Percentiles rank a stretch among this genome's conserved stretches.
Evolutionary conservation across 1,284 basidiomycete genomes (phyloP).

Genomic region (Sutorius eximius): DNA sequence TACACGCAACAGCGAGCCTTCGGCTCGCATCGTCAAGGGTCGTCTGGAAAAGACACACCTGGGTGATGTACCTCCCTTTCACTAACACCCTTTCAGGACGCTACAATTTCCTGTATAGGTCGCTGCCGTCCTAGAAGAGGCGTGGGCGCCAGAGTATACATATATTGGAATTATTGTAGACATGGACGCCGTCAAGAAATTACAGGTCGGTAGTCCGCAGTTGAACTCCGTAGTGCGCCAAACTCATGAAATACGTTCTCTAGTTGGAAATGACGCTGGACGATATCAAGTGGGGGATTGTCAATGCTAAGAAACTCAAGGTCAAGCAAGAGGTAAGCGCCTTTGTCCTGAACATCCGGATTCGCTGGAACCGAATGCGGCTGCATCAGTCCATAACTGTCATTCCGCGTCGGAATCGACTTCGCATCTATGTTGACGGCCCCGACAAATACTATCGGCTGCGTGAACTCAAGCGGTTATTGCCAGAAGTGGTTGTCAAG

Average conservation of each 20-base stretch:
- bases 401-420: conserved; percentile 72
- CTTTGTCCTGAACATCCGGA: conserved; percentile 2
- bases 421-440: conserved; percentile 86
- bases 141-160: conserved; percentile 90
- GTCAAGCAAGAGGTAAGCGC: conserved; percentile 78
- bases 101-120: conserved; percentile 49
- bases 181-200: conserved; percentile 82
- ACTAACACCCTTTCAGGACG: background rate
- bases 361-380: background rate
- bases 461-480: conserved; percentile 78
- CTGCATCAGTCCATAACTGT: conserved; percentile 65
- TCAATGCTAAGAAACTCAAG: conserved; percentile 87
- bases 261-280: conserved; percentile 92
- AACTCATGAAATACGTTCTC: background rate
- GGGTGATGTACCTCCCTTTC: conserved; percentile 67
- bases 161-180: conserved; percentile 96
- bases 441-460: conserved; percentile 87
- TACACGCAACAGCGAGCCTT: conserved; percentile 79
- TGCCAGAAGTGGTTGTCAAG: conserved; percentile 89
- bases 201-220: conserved; percentile 64
- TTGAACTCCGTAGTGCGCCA: background rate
- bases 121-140: conserved; percentile 92
- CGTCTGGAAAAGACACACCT: conserved; percentile 94
- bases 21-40: conserved; percentile 97
- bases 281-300: conserved; percentile 91